Evolutionary conservation across 202 grass and related monocot species (phyloP), one percentile per base, ranked within the genome.

Genomic region (Dendrocalamus latiflorus): DNA sequence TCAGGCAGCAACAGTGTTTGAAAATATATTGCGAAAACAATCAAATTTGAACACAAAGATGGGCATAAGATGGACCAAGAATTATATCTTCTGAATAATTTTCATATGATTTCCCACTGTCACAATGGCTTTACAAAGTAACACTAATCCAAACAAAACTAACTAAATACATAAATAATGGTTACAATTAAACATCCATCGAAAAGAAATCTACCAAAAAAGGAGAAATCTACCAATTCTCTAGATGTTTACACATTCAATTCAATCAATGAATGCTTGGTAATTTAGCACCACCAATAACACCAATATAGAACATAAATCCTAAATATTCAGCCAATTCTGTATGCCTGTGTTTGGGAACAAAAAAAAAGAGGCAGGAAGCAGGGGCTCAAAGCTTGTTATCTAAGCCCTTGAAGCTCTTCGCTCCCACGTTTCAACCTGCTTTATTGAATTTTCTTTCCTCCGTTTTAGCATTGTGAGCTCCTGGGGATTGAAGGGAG

Each of bases 401-500:
- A 69, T 70, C 60, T 79, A 76, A 18, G 61, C 38, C 17, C 56
- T 45, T 6, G 21, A 65, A 76, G 68, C 83, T 74, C 50, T 86
- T 74, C 73, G 67, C 86, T 92, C 89, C 93, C 89, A 96, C n/a
- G 49, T 87, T 63, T 95, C 81, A 15, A 99, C 84, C 81, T 94
- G 87, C 75, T 91, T 96, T 44, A 94, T 44, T 45, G 83, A 81
- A 91, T 86, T 91, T 60, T 68, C 87, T 86, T 89, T 94, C 71
- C 78, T 86, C 76, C 3, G 79, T 33, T 69, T 73, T 66, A 96
- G 21, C 71, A 44, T 66, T 58, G 63, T 64, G 41, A 99, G 56
- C 33, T 99, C 96, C 51, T 21, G 74, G 6, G 74, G 26, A 38
- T 15, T 76, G 72, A 90, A 92, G 22, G 89, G 88, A 42, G 88